Conservation (phyloP, 129 eudicot genomes). For the Flaveria brownii region DNA sequence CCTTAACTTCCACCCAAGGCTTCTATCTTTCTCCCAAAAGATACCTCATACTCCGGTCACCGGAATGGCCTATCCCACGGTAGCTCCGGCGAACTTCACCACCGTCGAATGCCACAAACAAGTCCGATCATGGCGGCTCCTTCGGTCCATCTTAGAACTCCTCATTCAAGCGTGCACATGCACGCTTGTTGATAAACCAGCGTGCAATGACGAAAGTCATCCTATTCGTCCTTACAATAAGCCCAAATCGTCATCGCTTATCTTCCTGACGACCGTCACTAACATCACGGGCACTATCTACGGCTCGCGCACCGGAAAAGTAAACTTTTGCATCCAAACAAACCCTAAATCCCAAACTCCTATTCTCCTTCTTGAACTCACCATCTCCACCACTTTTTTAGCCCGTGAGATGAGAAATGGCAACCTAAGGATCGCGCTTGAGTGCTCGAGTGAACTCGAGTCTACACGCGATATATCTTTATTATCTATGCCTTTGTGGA, state of each 20-base stretch:
- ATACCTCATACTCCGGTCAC: background rate
- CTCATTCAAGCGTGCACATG: conserved; percentile 76
- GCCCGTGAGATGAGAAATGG: conserved; percentile 79
- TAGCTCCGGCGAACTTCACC: conserved; percentile 49
- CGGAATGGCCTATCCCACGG: conserved; percentile 43
- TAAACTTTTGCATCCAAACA: conserved; percentile 68
- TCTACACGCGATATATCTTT: conserved; percentile 21
- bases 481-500: conserved; percentile 61
- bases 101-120: conserved; percentile 85
- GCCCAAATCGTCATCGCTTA: conserved; percentile 28
- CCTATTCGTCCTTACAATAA: conserved; percentile 27
- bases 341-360: conserved; percentile 56
- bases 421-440: conserved; percentile 60
- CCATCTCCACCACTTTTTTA: conserved; percentile 58
- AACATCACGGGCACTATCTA: conserved; percentile 66
- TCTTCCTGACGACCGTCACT: conserved; percentile 37
- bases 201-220: conserved; percentile 5
- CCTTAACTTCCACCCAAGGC: conserved; percentile 31
- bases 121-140: conserved; percentile 92
- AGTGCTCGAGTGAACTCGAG: conserved; percentile 20
- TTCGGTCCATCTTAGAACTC: conserved; percentile 61
- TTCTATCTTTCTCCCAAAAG: background rate
- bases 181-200: conserved; percentile 42
- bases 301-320: conserved; percentile 66
- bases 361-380: conserved; percentile 67